Percentiles rank a stretch among this genome's conserved stretches.
phyloP scores from a whole-genome alignment of 2,329 filamentous ascomycete genomes.

The Chaetoscypha palmicola region DNA sequence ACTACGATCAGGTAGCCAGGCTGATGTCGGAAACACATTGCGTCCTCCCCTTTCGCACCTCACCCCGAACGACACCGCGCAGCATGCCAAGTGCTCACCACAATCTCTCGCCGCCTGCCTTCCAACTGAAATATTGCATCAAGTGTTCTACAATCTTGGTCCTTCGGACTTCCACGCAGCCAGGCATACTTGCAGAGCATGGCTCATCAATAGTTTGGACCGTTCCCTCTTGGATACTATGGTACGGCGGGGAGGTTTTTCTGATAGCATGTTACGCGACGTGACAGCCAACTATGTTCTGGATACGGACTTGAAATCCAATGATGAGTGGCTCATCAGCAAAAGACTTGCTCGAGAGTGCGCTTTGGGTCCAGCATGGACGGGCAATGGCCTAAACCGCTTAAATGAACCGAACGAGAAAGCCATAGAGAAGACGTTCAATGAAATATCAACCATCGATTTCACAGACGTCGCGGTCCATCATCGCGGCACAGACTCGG shows the following conservation, averaged over 20 bases:
- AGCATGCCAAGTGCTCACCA: neutral
- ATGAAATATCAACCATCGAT: constrained; percentile 31
- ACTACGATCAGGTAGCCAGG: neutral
- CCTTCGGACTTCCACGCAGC: constrained; percentile 50
- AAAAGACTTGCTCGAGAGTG: constrained; percentile 39
- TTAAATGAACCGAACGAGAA: constrained; percentile 4
- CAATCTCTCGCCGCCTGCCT: constrained; percentile 15
- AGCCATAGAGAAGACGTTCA: constrained; percentile 26
- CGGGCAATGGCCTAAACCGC: constrained; percentile 22
- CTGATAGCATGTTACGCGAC: constrained; percentile 34
- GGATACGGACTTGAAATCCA: constrained; percentile 9
- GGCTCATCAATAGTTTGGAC: constrained; percentile 53
- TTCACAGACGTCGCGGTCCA: constrained; percentile 32
- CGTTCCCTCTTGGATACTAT: constrained; percentile 42
- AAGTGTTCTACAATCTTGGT: constrained; percentile 31
- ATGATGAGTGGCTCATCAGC: constrained; percentile 33
- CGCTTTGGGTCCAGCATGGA: constrained; percentile 29
- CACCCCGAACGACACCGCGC: neutral
- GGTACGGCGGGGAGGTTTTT: constrained; percentile 51
- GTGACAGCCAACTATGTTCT: constrained; percentile 20
- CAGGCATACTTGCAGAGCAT: constrained; percentile 50
- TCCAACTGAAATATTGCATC: constrained; percentile 34
- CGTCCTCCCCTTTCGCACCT: neutral
- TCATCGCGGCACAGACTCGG: constrained; percentile 17
- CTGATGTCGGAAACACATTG: neutral